Evolutionary conservation across 371 early-diverging fungal genomes (phyloP).

Genomic region (Lichtheimia ornata): DNA sequence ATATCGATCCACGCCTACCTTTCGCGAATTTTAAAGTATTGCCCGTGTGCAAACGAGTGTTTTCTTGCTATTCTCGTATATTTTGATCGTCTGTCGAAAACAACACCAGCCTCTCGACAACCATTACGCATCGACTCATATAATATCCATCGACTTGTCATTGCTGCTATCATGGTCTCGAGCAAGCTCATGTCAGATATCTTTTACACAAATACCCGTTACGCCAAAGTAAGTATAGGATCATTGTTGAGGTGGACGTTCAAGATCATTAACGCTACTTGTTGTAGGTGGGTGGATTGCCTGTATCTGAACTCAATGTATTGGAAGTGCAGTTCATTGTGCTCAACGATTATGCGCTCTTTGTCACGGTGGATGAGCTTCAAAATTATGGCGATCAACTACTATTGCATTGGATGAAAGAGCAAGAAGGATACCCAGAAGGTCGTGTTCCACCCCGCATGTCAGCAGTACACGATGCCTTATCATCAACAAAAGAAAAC

Average conservation of each 20-base stretch:
- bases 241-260: background rate
- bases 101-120: constrained; percentile 34
- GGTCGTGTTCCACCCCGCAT: constrained; percentile 8
- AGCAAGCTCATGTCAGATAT: constrained; percentile 89
- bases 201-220: constrained; percentile 90
- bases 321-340: constrained; percentile 84
- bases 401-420: constrained; percentile 59
- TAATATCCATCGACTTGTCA: constrained; percentile 88
- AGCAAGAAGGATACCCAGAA: constrained; percentile 21
- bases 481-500: background rate
- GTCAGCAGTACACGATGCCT: background rate
- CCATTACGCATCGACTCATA: constrained; percentile 80
- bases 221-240: constrained; percentile 68
- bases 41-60: constrained; percentile 87
- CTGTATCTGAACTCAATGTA: constrained; percentile 84
- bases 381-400: constrained; percentile 80
- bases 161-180: constrained; percentile 79
- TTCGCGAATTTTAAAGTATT: constrained; percentile 86
- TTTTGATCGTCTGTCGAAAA: constrained; percentile 73
- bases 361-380: constrained; percentile 71
- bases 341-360: constrained; percentile 76
- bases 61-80: constrained; percentile 84
- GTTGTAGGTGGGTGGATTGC: constrained; percentile 87
- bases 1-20: constrained; percentile 85
- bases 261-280: background rate